phyloP scores from a whole-genome alignment of 768 basidiomycete genomes.

The Lactarius quietus region DNA sequence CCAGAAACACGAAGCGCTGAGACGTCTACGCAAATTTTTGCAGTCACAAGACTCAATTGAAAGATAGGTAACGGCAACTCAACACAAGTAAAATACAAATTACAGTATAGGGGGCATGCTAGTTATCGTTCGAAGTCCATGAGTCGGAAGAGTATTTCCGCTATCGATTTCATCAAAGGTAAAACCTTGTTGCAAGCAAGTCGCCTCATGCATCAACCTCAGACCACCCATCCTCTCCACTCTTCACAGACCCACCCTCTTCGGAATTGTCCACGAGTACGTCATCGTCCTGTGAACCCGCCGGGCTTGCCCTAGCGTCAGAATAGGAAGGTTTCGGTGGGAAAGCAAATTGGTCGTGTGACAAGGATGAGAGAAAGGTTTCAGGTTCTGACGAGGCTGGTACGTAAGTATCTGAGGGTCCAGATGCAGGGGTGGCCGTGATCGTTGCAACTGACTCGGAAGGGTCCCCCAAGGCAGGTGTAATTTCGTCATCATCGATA shows the following conservation, averaged over 20 bases:
- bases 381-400: neutral
- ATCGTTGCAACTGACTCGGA: slow-evolving; percentile 10
- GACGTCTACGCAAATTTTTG: no score
- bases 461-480: neutral
- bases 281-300: slow-evolving; percentile 1
- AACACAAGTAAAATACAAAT: neutral
- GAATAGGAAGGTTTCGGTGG: slow-evolving; percentile 7
- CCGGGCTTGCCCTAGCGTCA: neutral
- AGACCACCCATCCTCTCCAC: slow-evolving; percentile 17
- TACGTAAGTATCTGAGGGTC: neutral
- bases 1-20: neutral
- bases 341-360: slow-evolving; percentile 18
- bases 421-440: neutral
- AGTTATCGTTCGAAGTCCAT: neutral
- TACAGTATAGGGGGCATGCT: neutral
- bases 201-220: slow-evolving; percentile 10
- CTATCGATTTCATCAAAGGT: neutral
- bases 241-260: slow-evolving; percentile 11
- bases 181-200: neutral
- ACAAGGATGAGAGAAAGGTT: slow-evolving; percentile 12
- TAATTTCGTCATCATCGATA: neutral
- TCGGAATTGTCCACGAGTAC: slow-evolving; percentile 11
- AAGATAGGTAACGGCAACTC: neutral
- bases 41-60: neutral
- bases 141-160: neutral